Evolutionary conservation across 768 basidiomycete species (phyloP), one percentile per base, ranked within the genome.

Genomic region (Termitomyces sp.): DNA sequence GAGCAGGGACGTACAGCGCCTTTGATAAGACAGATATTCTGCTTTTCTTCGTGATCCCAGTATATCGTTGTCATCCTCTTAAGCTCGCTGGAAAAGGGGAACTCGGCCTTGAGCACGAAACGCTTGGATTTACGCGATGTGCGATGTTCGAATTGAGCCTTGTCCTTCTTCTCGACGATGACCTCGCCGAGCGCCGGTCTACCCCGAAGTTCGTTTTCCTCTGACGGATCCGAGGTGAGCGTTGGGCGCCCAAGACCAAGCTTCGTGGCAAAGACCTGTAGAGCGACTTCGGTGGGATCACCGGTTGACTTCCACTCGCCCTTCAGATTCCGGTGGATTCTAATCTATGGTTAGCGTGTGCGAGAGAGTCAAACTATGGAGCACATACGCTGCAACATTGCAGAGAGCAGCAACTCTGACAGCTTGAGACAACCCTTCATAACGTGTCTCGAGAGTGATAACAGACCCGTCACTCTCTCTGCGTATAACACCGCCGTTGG

Each of bases 271-370:
- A 84, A 82, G 22, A 83, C 81, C 65, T 83, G 82, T 5, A 84
- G 76, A 4, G 83, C 83, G n/a, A 83, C 78, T 65, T 84, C 82
- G 2, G 84, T 84, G 2, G 84, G 82, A 63, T 84, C 84, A 24
- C 84, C 84, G 46, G 78, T 80, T 11, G 81, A 73, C 59, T 74
- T 76, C 78, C 78, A 78, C 62, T 80, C 67, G 60, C 79, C 82
- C 70, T 79, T 73, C 49, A 74, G 58, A 56, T 73, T 76, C 61
- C 72, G 74, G 51, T 66, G 75, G 62, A 71, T 78, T 65, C 69
- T 82, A 55, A 18, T 22, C n/a, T 20, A 15, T 33, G 7, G 4
- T 28, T 13, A 58, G 39, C 4, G 15, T 7, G 16, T 56, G 18
- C 22, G n/a, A 33, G 5, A 9, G 32, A 18, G 32, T 20, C 18